These are phyloP conservation scores for Saxophila tyrrhenica DNA, from an alignment of 495 filamentous ascomycete genomes.

Conservation along the genomic window DNA sequence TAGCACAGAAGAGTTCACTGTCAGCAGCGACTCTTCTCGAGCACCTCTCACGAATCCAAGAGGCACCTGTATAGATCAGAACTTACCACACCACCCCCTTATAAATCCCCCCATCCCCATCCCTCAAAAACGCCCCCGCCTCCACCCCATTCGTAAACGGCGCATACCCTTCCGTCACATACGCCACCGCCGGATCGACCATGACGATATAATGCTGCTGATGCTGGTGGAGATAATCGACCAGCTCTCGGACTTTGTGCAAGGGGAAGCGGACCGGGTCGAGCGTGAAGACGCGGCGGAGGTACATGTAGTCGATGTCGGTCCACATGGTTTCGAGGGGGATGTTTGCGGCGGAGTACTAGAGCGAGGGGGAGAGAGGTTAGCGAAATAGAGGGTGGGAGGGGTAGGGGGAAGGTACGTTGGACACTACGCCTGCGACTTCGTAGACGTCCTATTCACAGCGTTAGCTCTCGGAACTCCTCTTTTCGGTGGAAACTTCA, in stretches of 20 bases:
- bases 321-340: conserved; percentile 87
- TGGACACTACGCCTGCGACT: neutral
- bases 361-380: no score
- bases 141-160: neutral
- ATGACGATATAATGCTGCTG: conserved; percentile 67
- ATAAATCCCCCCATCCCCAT: conserved; percentile 34
- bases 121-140: neutral
- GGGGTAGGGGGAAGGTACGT: no score
- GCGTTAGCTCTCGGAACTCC: neutral
- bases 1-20: no score
- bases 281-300: conserved; percentile 57
- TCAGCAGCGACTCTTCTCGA: no score
- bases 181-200: conserved; percentile 75
- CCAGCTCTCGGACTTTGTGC: conserved; percentile 52
- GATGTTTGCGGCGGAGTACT: conserved; percentile 59
- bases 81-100: conserved; percentile 77
- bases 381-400: no score
- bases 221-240: conserved; percentile 58
- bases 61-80: no score
- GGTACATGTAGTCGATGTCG: conserved; percentile 45
- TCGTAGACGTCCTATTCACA: neutral
- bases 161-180: conserved; percentile 25
- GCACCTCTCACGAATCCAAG: no score
- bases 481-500: neutral
- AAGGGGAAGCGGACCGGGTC: conserved; percentile 65